These are phyloP conservation scores for Macrophomina phaseolina DNA, from an alignment of 2,329 filamentous ascomycete genomes.

Conservation along the genomic window DNA sequence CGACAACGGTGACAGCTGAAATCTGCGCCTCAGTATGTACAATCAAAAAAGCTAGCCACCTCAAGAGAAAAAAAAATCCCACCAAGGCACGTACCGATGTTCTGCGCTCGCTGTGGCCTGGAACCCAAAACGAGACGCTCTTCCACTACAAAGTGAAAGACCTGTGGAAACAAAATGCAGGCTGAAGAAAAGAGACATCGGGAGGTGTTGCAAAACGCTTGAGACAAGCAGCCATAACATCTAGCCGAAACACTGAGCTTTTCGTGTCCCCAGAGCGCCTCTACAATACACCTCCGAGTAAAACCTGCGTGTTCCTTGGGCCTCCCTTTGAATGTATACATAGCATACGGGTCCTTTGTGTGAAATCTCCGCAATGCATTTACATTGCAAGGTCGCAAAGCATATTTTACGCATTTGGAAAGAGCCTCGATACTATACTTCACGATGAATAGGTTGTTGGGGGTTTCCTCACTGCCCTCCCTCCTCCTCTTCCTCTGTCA, in stretches of 20 bases:
- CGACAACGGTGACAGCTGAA: conserved; percentile 15
- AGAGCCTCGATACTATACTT: too few species aligned
- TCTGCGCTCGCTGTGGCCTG: too few species aligned
- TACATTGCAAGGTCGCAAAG: too few species aligned
- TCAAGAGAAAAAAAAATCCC: too few species aligned
- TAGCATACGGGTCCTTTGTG: too few species aligned
- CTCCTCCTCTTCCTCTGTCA: not conserved
- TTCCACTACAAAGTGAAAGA: not conserved
- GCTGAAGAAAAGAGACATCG: not conserved
- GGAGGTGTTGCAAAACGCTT: not conserved
- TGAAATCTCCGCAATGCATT: too few species aligned
- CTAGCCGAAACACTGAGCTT: not conserved
- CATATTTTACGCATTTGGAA: too few species aligned
- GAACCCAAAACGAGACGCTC: not conserved
- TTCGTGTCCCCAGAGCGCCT: not conserved
- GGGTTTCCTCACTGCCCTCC: not conserved
- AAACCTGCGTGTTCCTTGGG: too few species aligned
- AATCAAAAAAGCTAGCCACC: not conserved
- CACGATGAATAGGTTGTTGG: not conserved
- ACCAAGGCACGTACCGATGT: too few species aligned
- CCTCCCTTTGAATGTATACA: too few species aligned
- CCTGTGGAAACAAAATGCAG: too few species aligned
- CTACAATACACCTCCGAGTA: too few species aligned
- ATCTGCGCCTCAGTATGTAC: not conserved
- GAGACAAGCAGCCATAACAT: not conserved